Base-by-base conservation (phyloP, 2,329 filamentous ascomycete genomes). In the Penicillium verrucosum region DNA sequence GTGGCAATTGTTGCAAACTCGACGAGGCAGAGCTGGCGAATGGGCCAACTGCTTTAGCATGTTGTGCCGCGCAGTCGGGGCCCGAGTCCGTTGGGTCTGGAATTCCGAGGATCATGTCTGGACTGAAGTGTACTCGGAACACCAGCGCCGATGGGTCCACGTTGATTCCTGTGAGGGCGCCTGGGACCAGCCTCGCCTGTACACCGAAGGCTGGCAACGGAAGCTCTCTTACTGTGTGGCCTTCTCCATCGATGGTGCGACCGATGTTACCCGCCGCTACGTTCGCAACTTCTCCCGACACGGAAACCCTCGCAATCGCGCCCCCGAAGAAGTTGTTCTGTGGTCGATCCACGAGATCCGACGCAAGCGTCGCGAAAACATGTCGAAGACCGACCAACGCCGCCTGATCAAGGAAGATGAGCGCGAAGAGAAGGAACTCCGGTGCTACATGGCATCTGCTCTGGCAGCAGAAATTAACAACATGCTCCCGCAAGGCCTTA, bases 41-140 rank as follows among this genome's bases (percentile, higher is more conserved):
- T 97, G 94, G 92, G 92, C 91, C 64, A 97, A 97, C 77, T 97
- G 92, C 81, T 99, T 99, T 78, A 93, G 89, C 77, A 97, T 97
- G 94, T 83, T 99, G 51, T 97, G 93, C 80, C 86, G 93, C 58
- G 94, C 94, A 5, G 86, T 97, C 14, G 93, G 93, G 48, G 90
- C 89, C 58, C 85, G 93, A 59, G 92, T 97, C 25, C 86, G 94
- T 68, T 99, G 94, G 94, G 89, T 99, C 11, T 99, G 94, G 94
- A 97, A 97, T 66, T 88, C 89, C 30, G 94, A 97, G 75, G 94
- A 97, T 73, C 90, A 97, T 70, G 90, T 97, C 27, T 99, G 94
- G 94, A 96, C 92, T 1, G 94, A 97, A 68, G 89, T 97, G 14
- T 99, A 96, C 77, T 97, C 92, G 2, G 90, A 94, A 61, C 92